Evolutionary conservation across 345 rosid species (phyloP).

Genomic region (Pelargonium nanum): DNA sequence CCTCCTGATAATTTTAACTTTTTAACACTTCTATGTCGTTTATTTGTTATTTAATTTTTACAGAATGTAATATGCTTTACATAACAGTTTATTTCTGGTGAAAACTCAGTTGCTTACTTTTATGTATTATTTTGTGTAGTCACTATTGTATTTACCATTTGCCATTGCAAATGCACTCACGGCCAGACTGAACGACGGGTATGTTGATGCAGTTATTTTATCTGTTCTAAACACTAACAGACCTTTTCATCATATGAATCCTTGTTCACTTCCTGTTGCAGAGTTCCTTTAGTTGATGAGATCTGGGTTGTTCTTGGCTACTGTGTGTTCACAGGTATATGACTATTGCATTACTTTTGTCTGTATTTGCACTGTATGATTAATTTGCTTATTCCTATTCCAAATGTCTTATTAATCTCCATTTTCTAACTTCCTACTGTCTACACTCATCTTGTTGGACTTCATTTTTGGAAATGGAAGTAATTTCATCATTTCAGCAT

Average conservation of each 20-base stretch:
- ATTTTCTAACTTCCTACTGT: not conserved
- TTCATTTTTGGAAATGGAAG: not conserved
- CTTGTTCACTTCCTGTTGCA: constrained; percentile 24
- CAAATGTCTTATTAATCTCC: not conserved
- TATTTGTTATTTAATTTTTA: too few relatives aligned
- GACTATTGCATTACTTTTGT: not conserved
- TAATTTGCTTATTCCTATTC: not conserved
- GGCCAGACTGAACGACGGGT: constrained; percentile 91
- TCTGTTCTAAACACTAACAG: not conserved
- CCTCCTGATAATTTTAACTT: not conserved
- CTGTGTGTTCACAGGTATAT: constrained; percentile 70
- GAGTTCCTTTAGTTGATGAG: constrained; percentile 86
- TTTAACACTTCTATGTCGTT: not conserved
- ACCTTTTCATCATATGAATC: not conserved
- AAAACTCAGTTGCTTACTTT: constrained; percentile 5
- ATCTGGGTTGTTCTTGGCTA: constrained; percentile 88
- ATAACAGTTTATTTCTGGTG: constrained; percentile 1
- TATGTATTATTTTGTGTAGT: constrained; percentile 34
- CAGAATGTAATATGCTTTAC: not conserved
- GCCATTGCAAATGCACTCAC: constrained; percentile 93
- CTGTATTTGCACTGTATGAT: not conserved
- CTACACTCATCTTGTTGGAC: not conserved
- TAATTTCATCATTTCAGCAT: not conserved
- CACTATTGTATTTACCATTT: constrained; percentile 80
- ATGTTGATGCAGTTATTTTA: constrained; percentile 17